Evolutionary conservation across 2,329 filamentous ascomycete genomes (phyloP).

Genomic region (Aspergillus brunneoviolaceus): DNA sequence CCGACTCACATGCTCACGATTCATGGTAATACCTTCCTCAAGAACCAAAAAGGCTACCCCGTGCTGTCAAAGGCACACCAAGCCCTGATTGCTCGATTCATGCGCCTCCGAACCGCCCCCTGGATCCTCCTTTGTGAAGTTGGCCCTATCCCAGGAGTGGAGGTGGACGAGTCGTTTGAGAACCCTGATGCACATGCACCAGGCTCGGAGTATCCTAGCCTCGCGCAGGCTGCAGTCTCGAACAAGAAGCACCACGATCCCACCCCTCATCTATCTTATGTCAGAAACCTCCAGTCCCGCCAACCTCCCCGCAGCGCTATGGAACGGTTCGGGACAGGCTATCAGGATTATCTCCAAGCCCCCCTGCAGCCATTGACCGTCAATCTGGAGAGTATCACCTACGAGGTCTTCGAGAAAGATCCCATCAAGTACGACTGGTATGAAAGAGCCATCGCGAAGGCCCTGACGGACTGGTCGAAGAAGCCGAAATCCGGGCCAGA

Average conservation of each 20-base stretch:
- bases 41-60: slow-evolving; percentile 59
- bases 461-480: slow-evolving; percentile 74
- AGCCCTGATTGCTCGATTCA: slow-evolving; percentile 55
- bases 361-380: slow-evolving; percentile 92
- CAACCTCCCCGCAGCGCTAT: slow-evolving; percentile 67
- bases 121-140: slow-evolving; percentile 63
- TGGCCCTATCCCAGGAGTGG: slow-evolving; percentile 53
- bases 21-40: slow-evolving; percentile 54
- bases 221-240: slow-evolving; percentile 62
- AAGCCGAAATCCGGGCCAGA: slow-evolving; percentile 72
- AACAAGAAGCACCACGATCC: slow-evolving; percentile 55
- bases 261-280: slow-evolving; percentile 72
- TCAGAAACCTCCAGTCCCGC: slow-evolving; percentile 78
- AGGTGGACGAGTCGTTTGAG: slow-evolving; percentile 23
- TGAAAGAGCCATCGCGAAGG: slow-evolving; percentile 76
- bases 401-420: slow-evolving; percentile 98
- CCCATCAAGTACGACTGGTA: slow-evolving; percentile 98
- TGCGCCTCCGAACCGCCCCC: slow-evolving; percentile 57
- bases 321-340: slow-evolving; percentile 67
- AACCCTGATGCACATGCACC: slow-evolving; percentile 21
- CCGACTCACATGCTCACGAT: slow-evolving; percentile 58
- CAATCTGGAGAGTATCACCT: slow-evolving; percentile 94
- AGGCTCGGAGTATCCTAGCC: slow-evolving; percentile 61
- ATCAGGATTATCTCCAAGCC: slow-evolving; percentile 94
- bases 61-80: slow-evolving; percentile 61